Evolutionary conservation across 2,329 filamentous ascomycete genomes (phyloP), one percentile per base, ranked within the genome.

Genomic region (Xylaria sp.): DNA sequence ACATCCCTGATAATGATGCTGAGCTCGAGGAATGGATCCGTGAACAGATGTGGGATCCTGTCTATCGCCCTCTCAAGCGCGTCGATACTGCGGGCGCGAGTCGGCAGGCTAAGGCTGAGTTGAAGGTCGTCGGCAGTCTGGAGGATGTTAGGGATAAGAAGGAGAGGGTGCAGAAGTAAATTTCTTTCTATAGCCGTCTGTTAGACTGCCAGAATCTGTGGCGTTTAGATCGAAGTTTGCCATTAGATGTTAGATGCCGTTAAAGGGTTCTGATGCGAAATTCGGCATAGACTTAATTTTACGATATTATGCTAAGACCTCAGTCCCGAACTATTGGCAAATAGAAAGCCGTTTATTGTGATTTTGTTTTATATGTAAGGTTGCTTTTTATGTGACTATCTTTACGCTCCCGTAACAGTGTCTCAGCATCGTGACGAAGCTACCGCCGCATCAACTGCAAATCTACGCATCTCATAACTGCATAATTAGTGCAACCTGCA

Each of bases 21-120:
- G 85, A 88, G 3, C 73, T 93, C 39, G 89, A 92, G 63, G 86
- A 86, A 65, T 95, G 92, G 92, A 89, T 94, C 67, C 78, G 84
- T 30, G 90, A 90, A 80, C 92, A 94, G 82, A 94, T 94, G 92
- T 94, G 92, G 92, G 83, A 91, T 69, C 85, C 92, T 0, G 84
- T 83, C 57, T 95, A 94, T 77, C 80, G 91, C 30, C 86, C 87
- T 1, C 77, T 93, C 72, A 86, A 84, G 76, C 82, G 84, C 41
- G 88, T 93, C 5, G 80, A 82, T 23, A 79, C 82, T 32, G 79
- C 81, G 5, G 78, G 76, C 0, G 89, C 89, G 0, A 85, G 83
- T 56, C 81, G 87, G n/a, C 80, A 83, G 70, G 90, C 90, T 0
- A 89, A 80, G 78, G 89, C 87, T 0, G 85, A 90, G 78, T 76